Base-by-base conservation (phyloP, 306 rosid genomes). In the Herpetospermum pedunculosum region DNA sequence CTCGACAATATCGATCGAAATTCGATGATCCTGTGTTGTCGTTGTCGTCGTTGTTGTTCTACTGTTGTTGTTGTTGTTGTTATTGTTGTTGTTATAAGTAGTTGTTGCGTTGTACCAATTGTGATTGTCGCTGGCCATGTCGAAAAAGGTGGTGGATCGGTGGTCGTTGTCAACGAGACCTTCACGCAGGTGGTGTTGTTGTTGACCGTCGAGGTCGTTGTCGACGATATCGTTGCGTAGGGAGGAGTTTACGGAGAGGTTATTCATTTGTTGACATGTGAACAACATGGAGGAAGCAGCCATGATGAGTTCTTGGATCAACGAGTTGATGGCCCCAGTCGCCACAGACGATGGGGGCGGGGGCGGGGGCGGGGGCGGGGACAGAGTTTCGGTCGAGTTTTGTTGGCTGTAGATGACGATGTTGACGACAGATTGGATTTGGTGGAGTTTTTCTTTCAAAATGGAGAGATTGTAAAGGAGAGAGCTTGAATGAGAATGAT, bases 271-370 rank as follows among this genome's bases (percentile, higher is more conserved):
- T 60, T 92, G 98, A 72, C 88, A 85, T 6, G 83, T 83, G 84
- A 84, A 75, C 90, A 87, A 63, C 92, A 94, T 91, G 4, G 99
- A 87, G 19, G 97, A 81, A 32, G 97, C 83, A 19, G 92, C 81
- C 35, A 81, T 79, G 50, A 94, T 82, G 79, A 94, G 80, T 58
- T 94, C 99, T 60, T 94, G 95, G 80, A 91, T 78, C 26, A 88
- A 72, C 12, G 88, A 81, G 73, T 74, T 88, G 83, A 86, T 74
- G 81, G 79, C 78, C 1, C 88, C 83, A 21, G 85, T 41, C n/a
- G 89, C 86, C 18, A 83, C 23, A 16, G 86, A 76, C 11, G 85
- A 62, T 59, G 87, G 34, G 10, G 40, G 18, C 4, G 40, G 12
- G 26, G 87, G 75, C 19, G 83, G n/a, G n/a, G n/a, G 62, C 68